phyloP scores from a whole-genome alignment of 148 eudicot genomes.

The Amaranthus cruentus region DNA sequence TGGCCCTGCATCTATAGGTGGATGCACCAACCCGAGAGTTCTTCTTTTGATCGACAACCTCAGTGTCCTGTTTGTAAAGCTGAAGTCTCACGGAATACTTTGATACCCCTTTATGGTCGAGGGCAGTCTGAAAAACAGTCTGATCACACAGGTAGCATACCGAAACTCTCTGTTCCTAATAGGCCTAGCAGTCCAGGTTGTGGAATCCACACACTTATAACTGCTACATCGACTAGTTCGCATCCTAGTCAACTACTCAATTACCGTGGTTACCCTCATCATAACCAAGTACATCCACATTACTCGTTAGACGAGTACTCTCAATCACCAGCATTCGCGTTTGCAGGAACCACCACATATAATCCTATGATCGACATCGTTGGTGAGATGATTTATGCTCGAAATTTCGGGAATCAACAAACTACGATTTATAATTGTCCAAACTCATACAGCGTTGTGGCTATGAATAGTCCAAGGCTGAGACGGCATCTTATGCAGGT shows the following conservation, averaged over 20 bases:
- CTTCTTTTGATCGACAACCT: conserved; percentile 32
- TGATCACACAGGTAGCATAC: conserved; percentile 20
- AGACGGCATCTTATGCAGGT: conserved; percentile 51
- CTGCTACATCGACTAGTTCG: conserved; percentile 19
- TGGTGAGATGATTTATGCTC: conserved; percentile 60
- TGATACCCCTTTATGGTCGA: conserved; percentile 77
- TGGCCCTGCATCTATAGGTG: conserved; percentile 96
- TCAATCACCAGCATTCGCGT: conserved; percentile 22
- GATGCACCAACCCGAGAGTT: conserved; percentile 41
- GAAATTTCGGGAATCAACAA: conserved; percentile 55
- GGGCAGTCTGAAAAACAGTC: conserved; percentile 35
- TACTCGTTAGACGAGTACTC: conserved; percentile 20
- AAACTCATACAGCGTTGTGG: conserved; percentile 35
- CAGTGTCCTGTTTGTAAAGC: conserved; percentile 91
- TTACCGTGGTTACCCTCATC: conserved; percentile 21
- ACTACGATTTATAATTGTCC: conserved; percentile 34
- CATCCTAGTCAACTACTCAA: conserved; percentile 29
- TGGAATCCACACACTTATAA: conserved; percentile 17
- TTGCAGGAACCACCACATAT: conserved; percentile 34
- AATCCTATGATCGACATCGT: conserved; percentile 52
- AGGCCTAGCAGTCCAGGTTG: conserved; percentile 53
- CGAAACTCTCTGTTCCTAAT: conserved; percentile 39
- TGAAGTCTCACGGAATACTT: conserved; percentile 40
- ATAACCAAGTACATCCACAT: conserved; percentile 15
- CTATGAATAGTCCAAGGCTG: conserved; percentile 32